These are phyloP conservation scores for Rhizopus stolonifer DNA, from an alignment of 371 early-diverging fungal genomes.

Conservation along the genomic window DNA sequence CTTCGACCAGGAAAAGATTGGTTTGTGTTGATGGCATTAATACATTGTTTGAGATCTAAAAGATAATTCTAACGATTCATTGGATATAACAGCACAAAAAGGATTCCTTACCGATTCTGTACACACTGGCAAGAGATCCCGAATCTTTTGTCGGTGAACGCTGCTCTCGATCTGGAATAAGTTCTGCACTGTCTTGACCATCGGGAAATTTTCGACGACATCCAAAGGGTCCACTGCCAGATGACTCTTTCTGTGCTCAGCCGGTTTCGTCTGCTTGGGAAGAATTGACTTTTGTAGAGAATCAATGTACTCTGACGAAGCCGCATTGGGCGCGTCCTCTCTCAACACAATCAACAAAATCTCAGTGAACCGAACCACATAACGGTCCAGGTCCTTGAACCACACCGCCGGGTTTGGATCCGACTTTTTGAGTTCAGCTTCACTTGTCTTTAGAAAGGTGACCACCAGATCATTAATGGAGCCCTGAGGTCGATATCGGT, in stretches of 20 bases:
- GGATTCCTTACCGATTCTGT: constrained; percentile 42
- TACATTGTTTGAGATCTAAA: constrained; percentile 47
- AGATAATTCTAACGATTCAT: constrained; percentile 32
- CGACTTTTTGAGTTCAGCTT: constrained; percentile 34
- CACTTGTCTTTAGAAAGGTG: constrained; percentile 32
- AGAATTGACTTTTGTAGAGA: constrained; percentile 28
- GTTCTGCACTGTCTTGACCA: constrained; percentile 45
- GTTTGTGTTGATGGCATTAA: constrained; percentile 47
- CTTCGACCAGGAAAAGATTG: constrained; percentile 50
- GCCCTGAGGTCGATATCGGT: constrained; percentile 32
- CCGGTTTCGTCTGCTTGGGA: constrained; percentile 25
- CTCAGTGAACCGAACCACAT: constrained; percentile 34
- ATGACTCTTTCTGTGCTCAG: constrained; percentile 15
- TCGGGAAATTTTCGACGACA: constrained; percentile 38
- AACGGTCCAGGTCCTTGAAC: constrained; percentile 34
- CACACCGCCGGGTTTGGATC: constrained; percentile 39
- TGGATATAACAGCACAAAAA: too few relatives aligned
- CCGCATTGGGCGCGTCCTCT: constrained; percentile 37
- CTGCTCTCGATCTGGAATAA: constrained; percentile 40
- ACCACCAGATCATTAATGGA: constrained; percentile 40
- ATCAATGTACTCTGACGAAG: constrained; percentile 33
- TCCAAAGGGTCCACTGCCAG: constrained; percentile 29
- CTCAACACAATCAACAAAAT: constrained; percentile 29
- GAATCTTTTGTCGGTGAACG: constrained; percentile 42
- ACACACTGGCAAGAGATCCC: constrained; percentile 42